Evolutionary conservation across 306 rosid species (phyloP).

Genomic region (Hylodesmum podocarpum): DNA sequence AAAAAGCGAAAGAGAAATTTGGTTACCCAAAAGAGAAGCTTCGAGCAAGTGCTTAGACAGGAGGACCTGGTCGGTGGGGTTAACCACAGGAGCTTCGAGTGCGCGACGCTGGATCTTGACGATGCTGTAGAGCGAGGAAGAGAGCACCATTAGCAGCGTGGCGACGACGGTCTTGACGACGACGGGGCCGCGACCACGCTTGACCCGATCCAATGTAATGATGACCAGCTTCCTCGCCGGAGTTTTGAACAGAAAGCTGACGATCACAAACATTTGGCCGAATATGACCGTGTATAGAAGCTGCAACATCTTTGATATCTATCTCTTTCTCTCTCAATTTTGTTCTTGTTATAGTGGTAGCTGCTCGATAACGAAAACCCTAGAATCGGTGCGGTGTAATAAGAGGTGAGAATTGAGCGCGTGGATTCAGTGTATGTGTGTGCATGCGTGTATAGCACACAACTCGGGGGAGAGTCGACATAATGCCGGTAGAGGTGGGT

Average conservation of each 20-base stretch:
- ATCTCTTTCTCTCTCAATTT: too few relatives aligned
- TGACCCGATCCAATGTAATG: conserved; percentile 55
- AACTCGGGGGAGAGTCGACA: conserved; percentile 16
- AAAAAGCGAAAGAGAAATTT: not conserved
- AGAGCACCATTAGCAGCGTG: conserved; percentile 47
- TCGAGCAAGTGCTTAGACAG: conserved; percentile 66
- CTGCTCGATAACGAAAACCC: not conserved
- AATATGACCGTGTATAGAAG: conserved; percentile 52
- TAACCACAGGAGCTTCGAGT: conserved; percentile 38
- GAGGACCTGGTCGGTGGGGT: conserved; percentile 84
- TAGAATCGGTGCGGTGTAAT: not conserved
- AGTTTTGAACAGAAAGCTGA: conserved; percentile 56
- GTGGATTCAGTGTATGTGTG: conserved; percentile 16
- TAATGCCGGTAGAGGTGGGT: conserved; percentile 9
- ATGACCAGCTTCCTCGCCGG: conserved; percentile 73
- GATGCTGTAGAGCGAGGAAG: conserved; percentile 50
- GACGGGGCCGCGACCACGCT: conserved; percentile 80
- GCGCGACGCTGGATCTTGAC: conserved; percentile 47
- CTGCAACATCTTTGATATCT: conserved; percentile 75
- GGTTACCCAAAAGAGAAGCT: conserved; percentile 85
- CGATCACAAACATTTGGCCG: conserved; percentile 51
- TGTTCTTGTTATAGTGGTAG: too few relatives aligned
- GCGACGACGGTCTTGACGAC: conserved; percentile 59
- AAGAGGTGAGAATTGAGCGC: conserved; percentile 20
- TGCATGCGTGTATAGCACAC: not conserved